Conservation (phyloP, 768 basidiomycete species). For the Trametes punicea region DNA sequence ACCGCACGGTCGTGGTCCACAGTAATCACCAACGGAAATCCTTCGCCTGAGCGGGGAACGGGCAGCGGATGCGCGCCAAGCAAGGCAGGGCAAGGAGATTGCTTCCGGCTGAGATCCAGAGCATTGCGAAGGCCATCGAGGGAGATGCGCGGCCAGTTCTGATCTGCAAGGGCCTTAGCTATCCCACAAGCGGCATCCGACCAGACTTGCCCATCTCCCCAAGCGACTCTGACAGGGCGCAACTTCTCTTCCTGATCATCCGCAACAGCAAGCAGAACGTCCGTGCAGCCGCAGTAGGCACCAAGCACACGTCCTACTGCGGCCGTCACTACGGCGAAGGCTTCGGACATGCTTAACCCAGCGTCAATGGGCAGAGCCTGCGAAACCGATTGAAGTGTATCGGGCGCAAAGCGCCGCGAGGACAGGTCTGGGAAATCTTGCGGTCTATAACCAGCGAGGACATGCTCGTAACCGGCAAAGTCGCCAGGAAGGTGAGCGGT, state of each 20-base stretch:
- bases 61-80: constrained; percentile 3
- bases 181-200: neutral
- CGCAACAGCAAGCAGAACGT: constrained; percentile 12
- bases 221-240: constrained; percentile 12
- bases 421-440: constrained; percentile 22
- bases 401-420: constrained; percentile 18
- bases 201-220: constrained; percentile 12
- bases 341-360: neutral
- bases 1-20: neutral
- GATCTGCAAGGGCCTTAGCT: neutral
- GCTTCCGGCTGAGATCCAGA: constrained; percentile 13
- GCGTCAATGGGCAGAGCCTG: constrained; percentile 3
- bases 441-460: constrained; percentile 20
- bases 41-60: neutral
- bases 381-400: constrained; percentile 4
- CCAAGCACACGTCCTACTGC: constrained; percentile 17
- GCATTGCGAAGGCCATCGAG: constrained; percentile 2
- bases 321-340: constrained; percentile 2
- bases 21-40: neutral
- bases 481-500: neutral
- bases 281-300: constrained; percentile 18
- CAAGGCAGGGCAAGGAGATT: constrained; percentile 14
- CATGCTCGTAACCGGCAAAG: constrained; percentile 5
- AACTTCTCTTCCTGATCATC: constrained; percentile 2
- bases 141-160: constrained; percentile 1